Evolutionary conservation across 352 stramenopile species (phyloP), one percentile per base, ranked within the genome.

Genomic region (Phytophthora meadii): DNA sequence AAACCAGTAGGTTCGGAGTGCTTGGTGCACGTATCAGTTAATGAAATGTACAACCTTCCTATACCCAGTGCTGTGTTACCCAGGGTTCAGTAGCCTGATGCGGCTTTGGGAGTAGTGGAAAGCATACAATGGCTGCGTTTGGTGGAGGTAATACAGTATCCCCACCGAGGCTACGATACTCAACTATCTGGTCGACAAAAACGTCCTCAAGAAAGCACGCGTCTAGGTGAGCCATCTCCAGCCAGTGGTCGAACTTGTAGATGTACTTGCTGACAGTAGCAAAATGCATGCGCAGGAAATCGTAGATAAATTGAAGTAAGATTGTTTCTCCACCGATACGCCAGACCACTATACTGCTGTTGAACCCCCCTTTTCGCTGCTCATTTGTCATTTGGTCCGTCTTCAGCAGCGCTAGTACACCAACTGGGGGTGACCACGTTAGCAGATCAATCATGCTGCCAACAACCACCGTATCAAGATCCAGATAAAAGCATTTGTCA

Each of bases 231-330:
- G 70, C 68, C 81, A 93, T 90, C 72, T 96, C 88, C 17, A 95
- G 72, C 88, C 84, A 96, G 53, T 96, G 89, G 51, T 96, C 89
- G 51, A 96, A 88, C 64, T 93, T 93, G 77, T 96, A 93, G 50
- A 96, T 90, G 47, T 79, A 83, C 30, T 62, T 69, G 30, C 10
- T 69, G 37, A 93, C 52, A 11, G 30, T 27, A 0, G 24, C 28
- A 17, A 87, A 88, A 47, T 90, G 60, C 4, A 60, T 45, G 1
- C 65, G 37, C 11, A 95, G 46, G 9, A 85, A 64, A 36, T 66
- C 51, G 48, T 88, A 83, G 9, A 91, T 17, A 17, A 49, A 76
- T 42, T 40, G 48, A 55, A 58, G 67, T 25, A 24, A 46, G 32
- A 3, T n/a, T 42, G 8, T 17, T 32, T 17, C 44, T 42, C 60